Conservation (phyloP, 2,329 filamentous ascomycete genomes). For the Botrytis deweyae region DNA sequence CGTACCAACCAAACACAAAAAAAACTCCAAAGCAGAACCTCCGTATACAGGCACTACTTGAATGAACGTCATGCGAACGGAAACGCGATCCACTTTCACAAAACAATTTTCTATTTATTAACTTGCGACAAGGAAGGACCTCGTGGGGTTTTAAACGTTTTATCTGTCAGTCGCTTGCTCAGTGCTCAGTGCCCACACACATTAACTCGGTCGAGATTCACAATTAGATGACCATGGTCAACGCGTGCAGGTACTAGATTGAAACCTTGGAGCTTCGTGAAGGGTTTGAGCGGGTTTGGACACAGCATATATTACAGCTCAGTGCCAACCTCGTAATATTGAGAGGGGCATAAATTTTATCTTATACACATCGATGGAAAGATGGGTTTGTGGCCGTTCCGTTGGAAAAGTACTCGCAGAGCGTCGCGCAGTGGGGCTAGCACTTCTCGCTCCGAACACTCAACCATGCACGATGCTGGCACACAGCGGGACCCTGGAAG, state of each 20-base stretch:
- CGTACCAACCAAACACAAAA: not conserved
- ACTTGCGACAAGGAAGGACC: constrained; percentile 22
- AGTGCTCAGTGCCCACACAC: not conserved
- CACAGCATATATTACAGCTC: not conserved
- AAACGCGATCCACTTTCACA: constrained; percentile 16
- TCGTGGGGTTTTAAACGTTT: constrained; percentile 15
- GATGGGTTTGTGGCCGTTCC: constrained; percentile 85
- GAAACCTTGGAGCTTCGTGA: not conserved
- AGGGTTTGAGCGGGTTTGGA: not conserved
- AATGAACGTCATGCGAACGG: constrained; percentile 21
- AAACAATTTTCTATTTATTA: constrained; percentile 20
- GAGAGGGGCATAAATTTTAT: constrained; percentile 22
- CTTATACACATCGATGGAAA: constrained; percentile 34
- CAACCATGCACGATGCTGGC: constrained; percentile 41
- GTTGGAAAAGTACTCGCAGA: constrained; percentile 68
- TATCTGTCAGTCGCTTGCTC: not conserved
- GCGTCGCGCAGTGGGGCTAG: constrained; percentile 53
- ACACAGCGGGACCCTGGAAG: constrained; percentile 33
- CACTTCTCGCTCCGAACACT: constrained; percentile 56
- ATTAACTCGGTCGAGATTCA: constrained; percentile 9
- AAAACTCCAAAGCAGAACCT: not conserved
- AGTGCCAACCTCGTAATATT: constrained; percentile 17
- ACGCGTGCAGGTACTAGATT: constrained; percentile 18
- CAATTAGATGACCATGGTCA: constrained; percentile 17
- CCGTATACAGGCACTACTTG: not conserved